Percentiles rank a stretch among this genome's conserved stretches.
Evolutionary conservation across 148 eudicot species (phyloP).

Genomic region (Polygonum aviculare): DNA sequence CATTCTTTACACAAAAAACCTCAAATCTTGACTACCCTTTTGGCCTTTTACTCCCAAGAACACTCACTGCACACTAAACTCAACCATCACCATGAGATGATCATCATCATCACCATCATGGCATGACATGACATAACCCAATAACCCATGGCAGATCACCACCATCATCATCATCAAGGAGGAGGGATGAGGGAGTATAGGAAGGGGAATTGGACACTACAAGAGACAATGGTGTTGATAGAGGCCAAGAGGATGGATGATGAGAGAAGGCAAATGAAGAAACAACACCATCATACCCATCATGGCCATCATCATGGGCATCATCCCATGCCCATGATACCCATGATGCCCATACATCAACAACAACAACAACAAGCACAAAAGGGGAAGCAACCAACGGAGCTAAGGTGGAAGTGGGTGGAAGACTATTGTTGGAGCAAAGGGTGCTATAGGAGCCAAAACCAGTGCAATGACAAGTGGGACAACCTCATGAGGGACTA

Average conservation of each 20-base stretch:
- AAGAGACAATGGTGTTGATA: constrained; percentile 72
- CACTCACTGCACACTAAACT: background rate
- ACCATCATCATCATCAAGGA: background rate
- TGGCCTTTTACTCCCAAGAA: constrained; percentile 5
- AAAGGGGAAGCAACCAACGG: constrained; percentile 27
- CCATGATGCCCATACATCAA: background rate
- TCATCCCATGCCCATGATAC: background rate
- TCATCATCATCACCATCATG: background rate
- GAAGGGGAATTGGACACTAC: constrained; percentile 84
- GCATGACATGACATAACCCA: background rate
- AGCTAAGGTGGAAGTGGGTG: constrained; percentile 87
- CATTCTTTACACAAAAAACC: background rate
- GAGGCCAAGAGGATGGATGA: constrained; percentile 89
- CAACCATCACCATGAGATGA: constrained; percentile 5
- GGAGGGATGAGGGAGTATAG: constrained; percentile 55
- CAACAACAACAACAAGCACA: background rate
- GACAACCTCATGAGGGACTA: constrained; percentile 92
- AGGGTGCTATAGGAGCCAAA: constrained; percentile 76
- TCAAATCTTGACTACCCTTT: background rate
- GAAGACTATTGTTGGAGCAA: constrained; percentile 83
- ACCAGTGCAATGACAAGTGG: constrained; percentile 96
- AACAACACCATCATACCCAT: background rate
- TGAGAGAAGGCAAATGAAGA: constrained; percentile 32
- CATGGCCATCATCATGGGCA: background rate
- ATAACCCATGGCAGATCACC: constrained; percentile 11